Base-by-base conservation (phyloP, 768 basidiomycete genomes). In the Suillus paluster region DNA sequence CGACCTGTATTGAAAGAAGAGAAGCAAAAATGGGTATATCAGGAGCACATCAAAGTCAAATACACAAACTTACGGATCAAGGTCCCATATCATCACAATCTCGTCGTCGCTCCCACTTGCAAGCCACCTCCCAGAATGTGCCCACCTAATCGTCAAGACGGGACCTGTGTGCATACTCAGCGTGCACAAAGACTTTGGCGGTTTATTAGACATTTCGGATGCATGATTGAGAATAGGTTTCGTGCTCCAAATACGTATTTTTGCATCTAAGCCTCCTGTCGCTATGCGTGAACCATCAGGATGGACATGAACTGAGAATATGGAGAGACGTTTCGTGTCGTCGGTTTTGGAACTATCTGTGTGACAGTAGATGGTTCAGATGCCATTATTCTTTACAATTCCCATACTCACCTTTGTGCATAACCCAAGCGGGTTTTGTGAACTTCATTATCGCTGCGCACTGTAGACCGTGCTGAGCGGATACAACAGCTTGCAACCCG, bases 51-150 rank as follows among this genome's bases (percentile, higher is more conserved):
- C 30, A 41, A 38, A 66, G 9, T 21, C 21, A 19, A n/a, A 54
- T 11, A 55, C 19, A 30, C 10, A 61, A 58, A 53, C 95, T 79
- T 73, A 97, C 95, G 93, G 94, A 77, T 97, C 95, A 53, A 95
- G 84, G 71, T 95, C 94, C 97, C 96, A 99, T 39, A 99, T 88
- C 89, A 99, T 92, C 34, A 97, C 88, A 66, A 96, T 91, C 71
- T 90, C 87, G 71, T 99, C 97, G 75, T 99, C 97, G 65, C 95
- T 94, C 23, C 97, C 97, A 70, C 93, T 96, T 5, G 97, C 97
- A 21, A 99, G 81, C 89, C 92, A 98, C 56, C 91, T 79, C 11
- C 97, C 97, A 11, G 91, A 93, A 75, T 95, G 88, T 12, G 95
- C 93, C 96, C 97, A 99, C 53, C 96, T 78, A 19, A 98, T 91